Evolutionary conservation across 768 basidiomycete species (phyloP), one percentile per base, ranked within the genome.

Genomic region (Candolleomyces efflorescens): DNA sequence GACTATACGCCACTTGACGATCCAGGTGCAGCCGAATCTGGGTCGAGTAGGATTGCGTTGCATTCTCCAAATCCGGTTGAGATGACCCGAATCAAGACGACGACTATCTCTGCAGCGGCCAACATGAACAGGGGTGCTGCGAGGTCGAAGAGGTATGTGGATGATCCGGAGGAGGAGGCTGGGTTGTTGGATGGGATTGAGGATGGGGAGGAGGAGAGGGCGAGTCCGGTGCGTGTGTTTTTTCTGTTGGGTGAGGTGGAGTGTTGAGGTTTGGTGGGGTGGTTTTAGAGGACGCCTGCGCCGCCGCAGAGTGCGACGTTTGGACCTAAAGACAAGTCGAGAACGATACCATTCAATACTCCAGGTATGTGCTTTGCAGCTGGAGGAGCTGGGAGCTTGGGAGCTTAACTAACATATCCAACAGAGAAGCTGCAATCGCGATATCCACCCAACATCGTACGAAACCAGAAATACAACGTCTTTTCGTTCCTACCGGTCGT

Each of bases 401-500:
- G n/a, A n/a, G n/a, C n/a, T n/a, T n/a, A n/a, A 20, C 47, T 56
- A 47, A 59, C 48, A 3, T 13, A 10, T 39, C 24, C 37, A 54
- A 10, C 69, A 90, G 90, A 89, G 17, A 92, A 90, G 71, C 64
- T 86, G 12, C 89, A 86, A 64, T 79, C 78, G 32, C 78, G 77
- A 62, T 92, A 83, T 62, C 87, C 96, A 17, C 82, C 94, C 27
- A 99, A 99, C 73, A 87, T 89, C 49, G 92, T 97, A 56, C 87
- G 92, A 64, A 99, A 99, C 66, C 96, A 98, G 73, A 99, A 99
- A 77, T 98, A 98, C 80, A 96, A 95, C 69, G 79, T 90, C 54
- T 83, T 92, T 75, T 94, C 92, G n/a, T 99, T 99, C 78, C 82
- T 99, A 10, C 97, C 97, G 3, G 83, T 98, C 62, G 95, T 98